These are phyloP conservation scores for Neurospora sp. DNA, from an alignment of 2,329 filamentous ascomycete genomes.

Conservation along the genomic window DNA sequence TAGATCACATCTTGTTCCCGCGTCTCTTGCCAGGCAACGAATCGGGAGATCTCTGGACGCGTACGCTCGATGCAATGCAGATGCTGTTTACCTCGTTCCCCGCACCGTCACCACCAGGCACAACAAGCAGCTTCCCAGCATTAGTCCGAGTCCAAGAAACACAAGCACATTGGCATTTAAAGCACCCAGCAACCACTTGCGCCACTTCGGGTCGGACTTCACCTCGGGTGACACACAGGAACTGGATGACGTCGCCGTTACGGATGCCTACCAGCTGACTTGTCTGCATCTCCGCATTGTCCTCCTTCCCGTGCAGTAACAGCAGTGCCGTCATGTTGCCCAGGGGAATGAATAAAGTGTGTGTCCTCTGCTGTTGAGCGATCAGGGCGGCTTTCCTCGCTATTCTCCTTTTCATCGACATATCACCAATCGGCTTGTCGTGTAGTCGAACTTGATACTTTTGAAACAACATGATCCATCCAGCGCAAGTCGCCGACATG, in stretches of 20 bases:
- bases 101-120: neutral
- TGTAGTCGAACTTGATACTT: neutral
- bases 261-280: neutral
- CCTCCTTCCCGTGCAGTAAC: neutral
- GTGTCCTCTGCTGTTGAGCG: neutral
- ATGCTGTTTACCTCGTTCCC: neutral
- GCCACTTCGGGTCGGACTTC: neutral
- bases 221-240: neutral
- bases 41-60: neutral
- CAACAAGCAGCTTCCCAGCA: neutral
- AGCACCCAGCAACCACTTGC: neutral
- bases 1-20: neutral
- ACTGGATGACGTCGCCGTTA: neutral
- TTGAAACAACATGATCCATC: conserved; percentile 11
- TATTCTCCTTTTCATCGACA: neutral
- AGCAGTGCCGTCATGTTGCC: neutral
- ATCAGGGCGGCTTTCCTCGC: neutral
- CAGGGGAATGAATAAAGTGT: neutral
- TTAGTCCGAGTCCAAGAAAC: neutral
- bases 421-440: neutral
- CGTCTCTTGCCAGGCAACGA: neutral
- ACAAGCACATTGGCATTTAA: neutral
- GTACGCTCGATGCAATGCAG: neutral
- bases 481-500: conserved; percentile 14
- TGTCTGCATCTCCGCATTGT: neutral